These are phyloP conservation scores for Penicillium sp. DNA, from an alignment of 2,329 filamentous ascomycete genomes.

Conservation along the genomic window DNA sequence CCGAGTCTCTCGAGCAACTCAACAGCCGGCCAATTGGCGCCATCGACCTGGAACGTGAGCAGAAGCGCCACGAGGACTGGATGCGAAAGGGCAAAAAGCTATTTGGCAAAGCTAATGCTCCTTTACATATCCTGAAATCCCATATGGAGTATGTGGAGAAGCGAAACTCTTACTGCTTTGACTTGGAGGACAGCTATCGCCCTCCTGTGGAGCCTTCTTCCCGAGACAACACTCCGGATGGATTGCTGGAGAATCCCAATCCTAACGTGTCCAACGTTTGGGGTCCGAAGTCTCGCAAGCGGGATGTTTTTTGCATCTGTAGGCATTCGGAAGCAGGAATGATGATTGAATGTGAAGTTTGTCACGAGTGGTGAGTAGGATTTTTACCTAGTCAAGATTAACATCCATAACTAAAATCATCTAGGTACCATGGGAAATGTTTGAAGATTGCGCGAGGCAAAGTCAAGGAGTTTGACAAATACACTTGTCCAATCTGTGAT, in stretches of 20 bases:
- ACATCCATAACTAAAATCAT: slow-evolving; percentile 26
- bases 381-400: not conserved
- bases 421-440: slow-evolving; percentile 95
- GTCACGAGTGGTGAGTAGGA: slow-evolving; percentile 83
- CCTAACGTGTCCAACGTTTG: slow-evolving; percentile 37
- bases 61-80: slow-evolving; percentile 96
- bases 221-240: slow-evolving; percentile 69
- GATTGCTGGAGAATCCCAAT: slow-evolving; percentile 49
- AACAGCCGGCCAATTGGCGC: slow-evolving; percentile 92
- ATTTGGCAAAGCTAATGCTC: slow-evolving; percentile 97
- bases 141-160: slow-evolving; percentile 93
- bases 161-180: slow-evolving; percentile 88
- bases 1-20: slow-evolving; percentile 81
- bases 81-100: slow-evolving; percentile 98
- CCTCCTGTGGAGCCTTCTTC: slow-evolving; percentile 90
- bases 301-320: slow-evolving; percentile 97
- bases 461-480: slow-evolving; percentile 97
- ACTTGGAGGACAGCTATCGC: slow-evolving; percentile 82
- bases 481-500: slow-evolving; percentile 96
- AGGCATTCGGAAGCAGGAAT: slow-evolving; percentile 89
- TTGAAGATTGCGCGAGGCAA: slow-evolving; percentile 97
- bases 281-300: slow-evolving; percentile 55
- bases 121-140: slow-evolving; percentile 88
- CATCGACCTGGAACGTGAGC: slow-evolving; percentile 88
- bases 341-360: slow-evolving; percentile 99